Conservation (phyloP, 805 yeast genomes). For the Wickerhamiella occidentalis region DNA sequence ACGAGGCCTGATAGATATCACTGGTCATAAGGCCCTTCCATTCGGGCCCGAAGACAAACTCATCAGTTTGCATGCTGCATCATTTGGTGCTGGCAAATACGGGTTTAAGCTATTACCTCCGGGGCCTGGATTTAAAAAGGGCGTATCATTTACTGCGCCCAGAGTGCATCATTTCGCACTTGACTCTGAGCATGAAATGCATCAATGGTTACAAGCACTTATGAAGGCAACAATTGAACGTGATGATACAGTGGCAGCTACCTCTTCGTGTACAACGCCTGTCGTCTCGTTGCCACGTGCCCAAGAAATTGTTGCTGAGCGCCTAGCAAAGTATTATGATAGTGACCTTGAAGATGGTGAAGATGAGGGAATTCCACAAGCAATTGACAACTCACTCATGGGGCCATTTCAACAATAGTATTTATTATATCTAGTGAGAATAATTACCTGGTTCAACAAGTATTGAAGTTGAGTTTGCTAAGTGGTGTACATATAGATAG, state of each 20-base stretch:
- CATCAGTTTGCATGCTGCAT: slow-evolving; percentile 79
- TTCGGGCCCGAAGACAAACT: slow-evolving; percentile 67
- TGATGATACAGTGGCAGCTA: slow-evolving; percentile 84
- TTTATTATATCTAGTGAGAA: not conserved
- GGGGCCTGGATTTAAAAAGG: slow-evolving; percentile 92
- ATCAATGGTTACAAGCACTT: slow-evolving; percentile 87
- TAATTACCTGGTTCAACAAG: no score
- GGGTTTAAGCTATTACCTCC: slow-evolving; percentile 94
- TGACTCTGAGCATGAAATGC: slow-evolving; percentile 80
- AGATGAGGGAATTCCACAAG: not conserved
- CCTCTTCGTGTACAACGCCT: slow-evolving; percentile 90
- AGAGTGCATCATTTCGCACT: slow-evolving; percentile 94
- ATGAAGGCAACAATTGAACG: slow-evolving; percentile 94
- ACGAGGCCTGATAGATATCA: slow-evolving; percentile 87
- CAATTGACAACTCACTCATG: not conserved
- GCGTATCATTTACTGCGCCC: slow-evolving; percentile 91
- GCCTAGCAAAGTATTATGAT: slow-evolving; percentile 45
- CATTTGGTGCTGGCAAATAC: slow-evolving; percentile 85
- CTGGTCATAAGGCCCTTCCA: slow-evolving; percentile 85
- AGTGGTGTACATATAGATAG: no score
- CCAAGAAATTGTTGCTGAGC: slow-evolving; percentile 70
- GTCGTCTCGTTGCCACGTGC: slow-evolving; percentile 81
- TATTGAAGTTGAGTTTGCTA: no score
- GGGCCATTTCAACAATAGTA: not conserved
- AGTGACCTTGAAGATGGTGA: slow-evolving; percentile 10